Evolutionary conservation across 1,284 basidiomycete genomes (phyloP), one percentile per base, ranked within the genome.

Genomic region (Cutaneotrichosporon curvatum): DNA sequence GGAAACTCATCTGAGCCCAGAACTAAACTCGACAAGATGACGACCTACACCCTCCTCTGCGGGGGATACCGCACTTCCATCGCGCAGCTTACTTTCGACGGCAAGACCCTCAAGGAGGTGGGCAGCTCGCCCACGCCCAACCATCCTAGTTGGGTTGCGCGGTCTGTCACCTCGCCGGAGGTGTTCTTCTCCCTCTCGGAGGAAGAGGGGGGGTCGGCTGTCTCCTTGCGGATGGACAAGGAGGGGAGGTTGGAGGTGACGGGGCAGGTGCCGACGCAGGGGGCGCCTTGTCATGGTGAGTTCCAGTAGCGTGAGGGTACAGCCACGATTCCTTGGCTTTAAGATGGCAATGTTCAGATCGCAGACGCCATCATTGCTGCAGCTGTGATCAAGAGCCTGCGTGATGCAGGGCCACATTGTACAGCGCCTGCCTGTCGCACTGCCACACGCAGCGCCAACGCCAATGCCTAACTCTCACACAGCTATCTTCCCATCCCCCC

Each of bases 221-320:
- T 41, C 14, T 62, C 58, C 3, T 38, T 63, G 22, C 58, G 59
- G 30, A 7, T 28, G 25, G 41, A 66, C 20, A 51, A 54, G 25
- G 45, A 61, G 19, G 55, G 55, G 18, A 53, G 57, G 43, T 52
- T 64, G 9, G 50, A 57, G 40, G 55, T 68, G 12, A 64, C 62
- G 7, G 48, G 53, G 1, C 35, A 60, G 50, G 48, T 51, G 20
- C 52, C 56, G n/a, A 63, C 63, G 6, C 43, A 57, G 18, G 67
- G 63, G 9, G 57, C 40, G 20, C 58, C 65, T 8, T 63, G 63
- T 40, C 67, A 71, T 48, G 51, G 64, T 66, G 36, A 46, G 63
- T 58, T 9, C 19, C 21, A 40, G 40, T n/a, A 19, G n/a, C n/a
- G 15, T 21, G 28, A 18, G 12, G 22, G 38, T 11, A 20, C 30